Evolutionary conservation across 768 basidiomycete genomes (phyloP).

Genomic region (Strobilomyces echinocephalus): DNA sequence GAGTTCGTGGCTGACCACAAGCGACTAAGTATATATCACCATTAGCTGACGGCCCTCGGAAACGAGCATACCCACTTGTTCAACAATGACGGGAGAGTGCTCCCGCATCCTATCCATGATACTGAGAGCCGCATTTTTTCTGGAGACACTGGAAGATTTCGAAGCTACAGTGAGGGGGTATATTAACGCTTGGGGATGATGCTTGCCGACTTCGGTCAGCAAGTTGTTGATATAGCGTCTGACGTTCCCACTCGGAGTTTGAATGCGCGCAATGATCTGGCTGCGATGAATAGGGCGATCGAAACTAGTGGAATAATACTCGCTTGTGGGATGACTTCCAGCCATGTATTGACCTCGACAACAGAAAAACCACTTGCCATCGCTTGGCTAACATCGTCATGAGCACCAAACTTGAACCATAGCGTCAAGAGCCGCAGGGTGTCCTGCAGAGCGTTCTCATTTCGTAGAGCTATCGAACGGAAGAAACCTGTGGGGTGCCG

Average conservation of each 20-base stretch:
- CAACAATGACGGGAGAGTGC: constrained; percentile 81
- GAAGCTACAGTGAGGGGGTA: constrained; percentile 95
- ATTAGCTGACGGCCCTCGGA: neutral
- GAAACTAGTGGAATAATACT: constrained; percentile 2
- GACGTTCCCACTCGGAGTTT: constrained; percentile 86
- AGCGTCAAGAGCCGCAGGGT: constrained; percentile 88
- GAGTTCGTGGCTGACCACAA: constrained; percentile 87
- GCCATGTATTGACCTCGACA: constrained; percentile 96
- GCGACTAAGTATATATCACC: constrained; percentile 45
- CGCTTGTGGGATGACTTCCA: constrained; percentile 98
- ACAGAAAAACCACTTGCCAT: constrained; percentile 83
- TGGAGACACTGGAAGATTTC: constrained; percentile 82
- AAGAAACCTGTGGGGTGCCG: constrained; percentile 70
- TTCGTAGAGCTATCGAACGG: constrained; percentile 86
- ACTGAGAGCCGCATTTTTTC: constrained; percentile 73
- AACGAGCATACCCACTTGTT: constrained; percentile 53
- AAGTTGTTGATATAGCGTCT: constrained; percentile 85
- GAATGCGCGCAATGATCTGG: constrained; percentile 96
- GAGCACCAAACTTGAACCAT: constrained; percentile 96
- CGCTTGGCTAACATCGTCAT: constrained; percentile 84
- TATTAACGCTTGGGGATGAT: constrained; percentile 95
- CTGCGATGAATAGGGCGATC: neutral
- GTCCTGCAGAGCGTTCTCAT: constrained; percentile 90
- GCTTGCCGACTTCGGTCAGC: constrained; percentile 87
- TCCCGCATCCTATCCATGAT: constrained; percentile 95